Base-by-base conservation (phyloP, 2,329 filamentous ascomycete species). In the Xylaria sp. region DNA sequence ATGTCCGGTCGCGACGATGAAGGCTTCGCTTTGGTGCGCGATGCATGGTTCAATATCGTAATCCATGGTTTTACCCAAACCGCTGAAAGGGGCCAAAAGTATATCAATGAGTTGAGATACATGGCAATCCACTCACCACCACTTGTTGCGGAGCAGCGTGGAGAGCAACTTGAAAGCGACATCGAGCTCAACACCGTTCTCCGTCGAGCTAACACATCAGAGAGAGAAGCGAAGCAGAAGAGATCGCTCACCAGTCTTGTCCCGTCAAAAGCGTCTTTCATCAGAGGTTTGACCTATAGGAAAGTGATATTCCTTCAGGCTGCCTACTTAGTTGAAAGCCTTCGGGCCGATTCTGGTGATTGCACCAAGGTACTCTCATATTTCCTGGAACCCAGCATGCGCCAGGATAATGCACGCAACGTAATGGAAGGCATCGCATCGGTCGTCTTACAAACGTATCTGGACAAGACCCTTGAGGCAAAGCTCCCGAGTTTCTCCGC, bases 31-130 rank as follows among this genome's bases (percentile, higher is more conserved):
- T 77, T 95, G 59, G 83, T 94, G 66, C 87, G 93, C 55, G 92
- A 99, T 78, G 91, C 91, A 4, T 99, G 94, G 94, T 97, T 97
- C 77, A 99, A 99, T 69, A 91, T 97, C 63, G 90, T 92, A 19
- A 89, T 96, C 0, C 94, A 99, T 72, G 94, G 92, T 3, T 96
- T 97, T 71, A 88, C 87, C 8, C 80, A 88, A 9, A 83, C 83
- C 13, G 93, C 91, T 0, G 83, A 87, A 13, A 83, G 89, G 57
- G 90, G 88, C 16, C 88, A 87, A 71, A 83, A 84, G 65, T 85
- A 95, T 68, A 75, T 86, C 54, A 82, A 88, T 59, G 92, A 97
- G 70, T 80, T 99, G 18, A 86, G 90, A 23, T 80, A 90, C 42
- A 87, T 99, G 71, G 93, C 95, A 1, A 85, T 91, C 55, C 87